phyloP scores from a whole-genome alignment of 1,284 basidiomycete species.

The Waitea zeae region DNA sequence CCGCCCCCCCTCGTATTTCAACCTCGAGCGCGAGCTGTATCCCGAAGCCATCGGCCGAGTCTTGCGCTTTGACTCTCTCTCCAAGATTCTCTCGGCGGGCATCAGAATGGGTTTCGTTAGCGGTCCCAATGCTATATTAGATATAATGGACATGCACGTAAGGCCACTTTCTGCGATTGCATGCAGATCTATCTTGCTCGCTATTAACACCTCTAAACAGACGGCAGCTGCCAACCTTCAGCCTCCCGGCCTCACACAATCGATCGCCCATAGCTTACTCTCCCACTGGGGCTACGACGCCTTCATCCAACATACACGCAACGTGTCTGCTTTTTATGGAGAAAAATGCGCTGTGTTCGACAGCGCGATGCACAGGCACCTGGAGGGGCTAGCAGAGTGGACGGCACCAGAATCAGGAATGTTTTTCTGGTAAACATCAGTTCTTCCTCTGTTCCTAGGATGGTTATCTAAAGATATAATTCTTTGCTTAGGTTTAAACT shows the following conservation, averaged over 20 bases:
- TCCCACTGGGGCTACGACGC: slow-evolving; percentile 65
- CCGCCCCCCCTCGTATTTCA: slow-evolving; percentile 62
- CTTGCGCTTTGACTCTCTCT: slow-evolving; percentile 75
- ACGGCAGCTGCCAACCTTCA: slow-evolving; percentile 68
- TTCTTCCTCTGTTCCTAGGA: slow-evolving; percentile 6
- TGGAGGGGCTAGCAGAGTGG: slow-evolving; percentile 73
- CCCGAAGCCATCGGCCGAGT: slow-evolving; percentile 51
- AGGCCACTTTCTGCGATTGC: too few species aligned
- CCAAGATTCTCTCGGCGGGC: slow-evolving; percentile 76
- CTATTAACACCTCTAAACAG: too few species aligned
- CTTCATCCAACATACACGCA: slow-evolving; percentile 57
- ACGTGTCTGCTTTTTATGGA: slow-evolving; percentile 68
- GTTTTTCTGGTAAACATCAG: slow-evolving; percentile 62
- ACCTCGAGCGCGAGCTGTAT: slow-evolving; percentile 44
- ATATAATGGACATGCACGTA: slow-evolving; percentile 61
- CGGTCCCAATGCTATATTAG: slow-evolving; percentile 59
- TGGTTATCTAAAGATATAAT: too few species aligned
- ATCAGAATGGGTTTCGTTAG: slow-evolving; percentile 71
- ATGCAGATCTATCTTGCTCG: too few species aligned
- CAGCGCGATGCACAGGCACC: slow-evolving; percentile 51
- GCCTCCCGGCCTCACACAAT: slow-evolving; percentile 62
- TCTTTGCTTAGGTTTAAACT: slow-evolving; percentile 54
- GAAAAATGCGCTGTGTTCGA: slow-evolving; percentile 72
- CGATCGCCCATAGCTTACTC: slow-evolving; percentile 54
- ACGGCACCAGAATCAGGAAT: slow-evolving; percentile 75